Base-by-base conservation (phyloP, 2,329 filamentous ascomycete genomes). In the Aspergillus intermedius region DNA sequence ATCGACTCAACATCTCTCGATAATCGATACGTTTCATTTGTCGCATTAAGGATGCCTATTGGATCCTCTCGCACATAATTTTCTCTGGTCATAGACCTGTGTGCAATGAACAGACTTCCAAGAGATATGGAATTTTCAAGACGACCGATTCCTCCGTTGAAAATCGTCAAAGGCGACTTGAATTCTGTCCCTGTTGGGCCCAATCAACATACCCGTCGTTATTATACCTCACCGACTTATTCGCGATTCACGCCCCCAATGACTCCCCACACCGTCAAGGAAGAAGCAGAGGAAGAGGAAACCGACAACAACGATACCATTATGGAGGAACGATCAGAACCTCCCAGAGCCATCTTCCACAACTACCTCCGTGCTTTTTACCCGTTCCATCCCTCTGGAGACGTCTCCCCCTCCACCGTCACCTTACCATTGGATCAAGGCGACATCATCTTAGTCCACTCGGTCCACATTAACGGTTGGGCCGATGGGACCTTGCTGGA, bases 401-500 rank as follows among this genome's bases (percentile, higher is more conserved):
- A 86, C 39, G 81, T 88, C 51, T 82, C 82, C n/a, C 87, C 91
- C 49, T 86, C 87, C 9, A 93, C 89, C 8, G 87, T 97, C 48
- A 97, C 91, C 9, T 76, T 96, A 9, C 87, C 90, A 19, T 78
- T 98, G 49, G 87, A 88, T 58, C 86, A 93, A 64, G 93, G 93
- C 50, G 93, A 98, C 62, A 82, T 98, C 44, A 86, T 98, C 47
- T 73, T 98, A 49, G 87, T 98, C 19, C 93, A 98, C 69, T 96
- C 93, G 3, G 88, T 97, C 57, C 93, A 98, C 69, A 93, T 89
- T 52, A 98, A 97, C 73, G 93, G 93, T 58, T 98, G 93, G 93
- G 93, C 93, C 28, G 93, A 98, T 67, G 93, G 93, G 45, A 98
- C 93, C 1, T 76, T 96, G 37, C 73, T 98, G 52, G 80, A 86